Conservation (phyloP, 495 filamentous ascomycete genomes). For the Daldinia grandis region DNA sequence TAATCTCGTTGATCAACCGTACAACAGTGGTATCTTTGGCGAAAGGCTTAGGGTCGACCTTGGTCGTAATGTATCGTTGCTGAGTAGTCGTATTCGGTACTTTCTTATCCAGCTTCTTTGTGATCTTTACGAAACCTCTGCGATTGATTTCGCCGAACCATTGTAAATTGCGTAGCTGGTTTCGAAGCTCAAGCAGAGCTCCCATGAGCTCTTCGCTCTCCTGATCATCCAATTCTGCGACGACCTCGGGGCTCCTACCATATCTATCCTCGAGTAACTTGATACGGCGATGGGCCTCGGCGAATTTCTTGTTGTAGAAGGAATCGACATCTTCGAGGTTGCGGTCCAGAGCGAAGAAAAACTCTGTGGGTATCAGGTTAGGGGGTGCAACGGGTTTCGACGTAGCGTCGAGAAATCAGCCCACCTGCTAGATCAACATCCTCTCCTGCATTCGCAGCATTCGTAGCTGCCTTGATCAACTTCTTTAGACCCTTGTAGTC, state of each 20-base stretch:
- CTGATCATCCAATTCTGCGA: conserved; percentile 66
- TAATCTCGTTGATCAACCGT: conserved; percentile 77
- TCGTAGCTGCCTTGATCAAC: conserved; percentile 81
- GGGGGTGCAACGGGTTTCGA: conserved; percentile 41
- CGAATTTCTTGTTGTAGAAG: conserved; percentile 95
- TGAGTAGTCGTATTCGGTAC: conserved; percentile 75
- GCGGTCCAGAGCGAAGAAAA: conserved; percentile 93
- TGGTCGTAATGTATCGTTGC: conserved; percentile 81
- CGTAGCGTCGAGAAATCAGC: conserved; percentile 43
- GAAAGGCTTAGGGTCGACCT: conserved; percentile 86
- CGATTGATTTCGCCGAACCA: conserved; percentile 99
- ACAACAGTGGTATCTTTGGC: conserved; percentile 75
- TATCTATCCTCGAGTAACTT: conserved; percentile 87
- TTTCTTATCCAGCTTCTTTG: conserved; percentile 97
- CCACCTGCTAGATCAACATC: conserved; percentile 79
- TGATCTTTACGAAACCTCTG: conserved; percentile 95
- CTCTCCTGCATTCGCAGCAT: conserved; percentile 68
- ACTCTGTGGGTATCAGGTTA: conserved; percentile 66
- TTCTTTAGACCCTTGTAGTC: conserved; percentile 97
- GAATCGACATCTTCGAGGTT: conserved; percentile 94
- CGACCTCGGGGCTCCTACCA: conserved; percentile 63
- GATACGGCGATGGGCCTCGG: conserved; percentile 80
- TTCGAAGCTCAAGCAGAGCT: conserved; percentile 85
- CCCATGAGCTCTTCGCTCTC: conserved; percentile 89
- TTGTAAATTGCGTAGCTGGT: conserved; percentile 86